Percentiles rank a stretch among this genome's conserved stretches.
These are phyloP conservation scores for Epichloe scottii DNA, from an alignment of 2,329 filamentous ascomycete species.

Conservation along the genomic window DNA sequence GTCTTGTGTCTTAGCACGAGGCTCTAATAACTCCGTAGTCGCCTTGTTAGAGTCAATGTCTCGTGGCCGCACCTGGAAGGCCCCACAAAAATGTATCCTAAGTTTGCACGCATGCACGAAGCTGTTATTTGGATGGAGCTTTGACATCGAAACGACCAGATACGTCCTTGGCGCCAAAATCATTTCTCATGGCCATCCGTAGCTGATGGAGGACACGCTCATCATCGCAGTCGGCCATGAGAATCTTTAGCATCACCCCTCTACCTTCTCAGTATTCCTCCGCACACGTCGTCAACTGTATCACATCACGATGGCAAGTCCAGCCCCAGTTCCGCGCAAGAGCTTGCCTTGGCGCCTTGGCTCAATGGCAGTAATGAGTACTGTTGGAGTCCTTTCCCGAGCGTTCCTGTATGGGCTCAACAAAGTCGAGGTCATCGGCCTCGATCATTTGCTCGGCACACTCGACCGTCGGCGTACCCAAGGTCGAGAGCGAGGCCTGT, in stretches of 20 bases:
- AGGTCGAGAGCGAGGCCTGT: slow-evolving; percentile 58
- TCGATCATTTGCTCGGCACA: slow-evolving; percentile 61
- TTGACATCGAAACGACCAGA: neutral
- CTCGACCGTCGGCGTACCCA: slow-evolving; percentile 59
- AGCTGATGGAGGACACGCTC: neutral
- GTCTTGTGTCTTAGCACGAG: no score
- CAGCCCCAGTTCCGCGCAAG: slow-evolving; percentile 29
- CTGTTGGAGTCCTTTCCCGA: slow-evolving; percentile 57
- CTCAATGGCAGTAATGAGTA: slow-evolving; percentile 63
- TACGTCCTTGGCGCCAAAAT: neutral
- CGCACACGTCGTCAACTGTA: neutral
- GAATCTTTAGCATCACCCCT: neutral
- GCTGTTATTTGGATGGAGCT: neutral
- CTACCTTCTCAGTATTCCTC: neutral
- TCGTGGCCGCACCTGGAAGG: neutral
- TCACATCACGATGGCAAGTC: slow-evolving; percentile 9
- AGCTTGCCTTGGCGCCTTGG: slow-evolving; percentile 57
- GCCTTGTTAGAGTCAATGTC: no score
- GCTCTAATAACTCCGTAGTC: no score
- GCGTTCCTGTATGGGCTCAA: slow-evolving; percentile 66
- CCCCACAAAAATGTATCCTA: neutral
- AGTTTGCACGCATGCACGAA: no score
- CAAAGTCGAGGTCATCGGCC: slow-evolving; percentile 61
- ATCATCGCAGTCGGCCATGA: neutral
- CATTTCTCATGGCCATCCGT: neutral